Evolutionary conservation across 2,329 filamentous ascomycete genomes (phyloP).

Genomic region (Paracorniculantispora psalliotae): DNA sequence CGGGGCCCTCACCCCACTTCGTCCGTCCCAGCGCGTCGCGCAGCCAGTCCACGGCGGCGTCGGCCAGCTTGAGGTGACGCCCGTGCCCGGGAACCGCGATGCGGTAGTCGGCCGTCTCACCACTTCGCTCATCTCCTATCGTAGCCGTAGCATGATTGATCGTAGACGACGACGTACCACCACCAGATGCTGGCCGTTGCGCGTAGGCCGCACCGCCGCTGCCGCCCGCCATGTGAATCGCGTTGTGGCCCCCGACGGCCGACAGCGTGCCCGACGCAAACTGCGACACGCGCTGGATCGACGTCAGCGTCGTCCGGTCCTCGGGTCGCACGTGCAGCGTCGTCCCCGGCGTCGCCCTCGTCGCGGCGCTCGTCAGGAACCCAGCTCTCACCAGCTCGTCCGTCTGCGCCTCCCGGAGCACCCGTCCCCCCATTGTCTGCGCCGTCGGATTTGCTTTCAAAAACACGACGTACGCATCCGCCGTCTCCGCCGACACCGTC

Average conservation of each 20-base stretch:
- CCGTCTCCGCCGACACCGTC: conserved; percentile 38
- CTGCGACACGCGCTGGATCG: conserved; percentile 57
- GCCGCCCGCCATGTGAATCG: conserved; percentile 60
- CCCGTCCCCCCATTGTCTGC: conserved; percentile 23
- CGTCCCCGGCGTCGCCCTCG: conserved; percentile 25
- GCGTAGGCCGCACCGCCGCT: conserved; percentile 30
- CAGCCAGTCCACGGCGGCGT: conserved; percentile 57
- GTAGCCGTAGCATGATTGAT: neutral
- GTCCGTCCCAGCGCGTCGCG: conserved; percentile 53
- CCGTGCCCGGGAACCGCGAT: conserved; percentile 65
- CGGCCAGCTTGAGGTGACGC: conserved; percentile 60
- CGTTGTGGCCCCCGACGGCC: conserved; percentile 64
- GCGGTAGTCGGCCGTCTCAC: conserved; percentile 40
- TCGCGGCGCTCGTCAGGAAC: conserved; percentile 53
- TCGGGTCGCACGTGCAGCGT: conserved; percentile 45
- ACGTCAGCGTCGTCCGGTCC: conserved; percentile 51
- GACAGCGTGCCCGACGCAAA: conserved; percentile 64
- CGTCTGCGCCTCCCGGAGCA: conserved; percentile 42
- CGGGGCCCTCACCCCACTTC: conserved; percentile 58
- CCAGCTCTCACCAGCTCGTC: conserved; percentile 59
- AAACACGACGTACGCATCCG: conserved; percentile 46
- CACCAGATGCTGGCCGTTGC: too few species aligned
- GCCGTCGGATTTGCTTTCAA: conserved; percentile 47
- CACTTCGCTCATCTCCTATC: conserved; percentile 12
- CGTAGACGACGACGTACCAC: neutral